These are phyloP conservation scores for Ophiocordyceps camponoti-saundersi DNA, from an alignment of 2,329 filamentous ascomycete species.

Conservation along the genomic window DNA sequence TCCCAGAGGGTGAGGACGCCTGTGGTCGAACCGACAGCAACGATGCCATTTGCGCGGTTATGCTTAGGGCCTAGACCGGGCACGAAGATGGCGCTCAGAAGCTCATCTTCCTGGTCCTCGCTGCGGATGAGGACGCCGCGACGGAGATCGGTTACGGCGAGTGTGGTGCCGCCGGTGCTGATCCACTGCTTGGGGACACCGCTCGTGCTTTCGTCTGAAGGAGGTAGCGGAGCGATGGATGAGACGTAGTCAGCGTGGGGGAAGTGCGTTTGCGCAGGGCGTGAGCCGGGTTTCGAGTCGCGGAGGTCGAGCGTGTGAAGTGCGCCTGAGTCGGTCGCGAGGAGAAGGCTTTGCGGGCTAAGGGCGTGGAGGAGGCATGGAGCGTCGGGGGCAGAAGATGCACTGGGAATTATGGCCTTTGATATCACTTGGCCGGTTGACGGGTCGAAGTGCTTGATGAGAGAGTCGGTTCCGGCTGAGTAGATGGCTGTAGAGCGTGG, in stretches of 20 bases:
- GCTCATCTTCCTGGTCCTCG: slow-evolving; percentile 88
- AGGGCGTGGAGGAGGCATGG: slow-evolving; percentile 70
- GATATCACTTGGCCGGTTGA: slow-evolving; percentile 52
- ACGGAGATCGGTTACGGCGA: slow-evolving; percentile 78
- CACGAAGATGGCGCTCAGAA: slow-evolving; percentile 68
- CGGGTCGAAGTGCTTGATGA: slow-evolving; percentile 41
- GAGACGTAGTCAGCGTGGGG: slow-evolving; percentile 91
- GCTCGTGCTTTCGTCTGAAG: slow-evolving; percentile 64
- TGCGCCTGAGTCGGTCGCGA: slow-evolving; percentile 79
- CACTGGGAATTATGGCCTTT: slow-evolving; percentile 61
- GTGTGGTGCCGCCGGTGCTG: slow-evolving; percentile 77
- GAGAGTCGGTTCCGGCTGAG: slow-evolving; percentile 43
- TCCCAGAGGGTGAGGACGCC: slow-evolving; percentile 91
- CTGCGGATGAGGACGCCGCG: slow-evolving; percentile 74
- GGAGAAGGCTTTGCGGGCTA: slow-evolving; percentile 72
- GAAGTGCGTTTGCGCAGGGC: slow-evolving; percentile 62
- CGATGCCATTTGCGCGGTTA: slow-evolving; percentile 50
- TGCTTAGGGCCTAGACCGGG: slow-evolving; percentile 55
- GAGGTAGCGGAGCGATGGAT: slow-evolving; percentile 67
- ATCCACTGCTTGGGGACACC: slow-evolving; percentile 91
- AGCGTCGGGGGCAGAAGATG: slow-evolving; percentile 41
- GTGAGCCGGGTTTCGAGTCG: slow-evolving; percentile 36
- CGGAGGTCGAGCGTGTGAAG: slow-evolving; percentile 80
- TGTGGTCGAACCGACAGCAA: slow-evolving; percentile 59
- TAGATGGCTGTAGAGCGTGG: slow-evolving; percentile 29